A percentile compares a stretch with the other conserved stretches of the same genome.
Evolutionary conservation across 441 rosid genomes (phyloP).

Genomic region (Pelargonium australe): DNA sequence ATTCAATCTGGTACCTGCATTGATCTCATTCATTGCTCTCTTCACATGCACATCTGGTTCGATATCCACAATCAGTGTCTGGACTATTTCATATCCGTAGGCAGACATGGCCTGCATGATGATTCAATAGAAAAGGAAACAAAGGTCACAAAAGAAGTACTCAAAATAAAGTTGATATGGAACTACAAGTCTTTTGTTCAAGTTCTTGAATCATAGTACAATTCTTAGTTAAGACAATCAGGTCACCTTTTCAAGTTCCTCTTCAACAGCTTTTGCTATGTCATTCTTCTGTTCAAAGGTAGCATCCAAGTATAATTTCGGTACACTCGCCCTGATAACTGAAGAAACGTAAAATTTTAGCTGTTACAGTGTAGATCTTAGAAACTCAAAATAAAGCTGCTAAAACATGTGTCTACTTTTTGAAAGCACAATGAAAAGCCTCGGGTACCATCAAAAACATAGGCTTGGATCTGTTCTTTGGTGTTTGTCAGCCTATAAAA

Average conservation of each 20-base stretch:
- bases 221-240: not conserved
- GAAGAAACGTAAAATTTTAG: slow-evolving; percentile 3
- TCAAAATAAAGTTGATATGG: not conserved
- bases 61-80: slow-evolving; percentile 56
- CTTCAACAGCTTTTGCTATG: slow-evolving; percentile 56
- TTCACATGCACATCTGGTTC: slow-evolving; percentile 61
- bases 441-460: slow-evolving; percentile 57
- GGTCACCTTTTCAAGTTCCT: slow-evolving; percentile 54
- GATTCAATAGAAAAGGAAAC: slow-evolving; percentile 2
- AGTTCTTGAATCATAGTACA: not conserved
- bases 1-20: slow-evolving; percentile 37
- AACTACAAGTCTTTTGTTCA: not conserved
- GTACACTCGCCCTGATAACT: slow-evolving; percentile 68
- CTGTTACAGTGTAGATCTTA: not conserved
- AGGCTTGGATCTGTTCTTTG: slow-evolving; percentile 56
- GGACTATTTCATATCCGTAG: slow-evolving; percentile 58
- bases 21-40: slow-evolving; percentile 66
- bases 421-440: not conserved
- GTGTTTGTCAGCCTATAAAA: slow-evolving; percentile 71
- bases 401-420: not conserved
- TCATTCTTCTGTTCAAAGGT: slow-evolving; percentile 64
- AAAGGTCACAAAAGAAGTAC: not conserved
- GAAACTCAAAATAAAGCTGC: not conserved
- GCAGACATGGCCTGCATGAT: slow-evolving; percentile 45
- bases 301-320: slow-evolving; percentile 49